Evolutionary conservation across 192 early-diverging fungal genomes (phyloP).

Genomic region (Coemansia furcata): DNA sequence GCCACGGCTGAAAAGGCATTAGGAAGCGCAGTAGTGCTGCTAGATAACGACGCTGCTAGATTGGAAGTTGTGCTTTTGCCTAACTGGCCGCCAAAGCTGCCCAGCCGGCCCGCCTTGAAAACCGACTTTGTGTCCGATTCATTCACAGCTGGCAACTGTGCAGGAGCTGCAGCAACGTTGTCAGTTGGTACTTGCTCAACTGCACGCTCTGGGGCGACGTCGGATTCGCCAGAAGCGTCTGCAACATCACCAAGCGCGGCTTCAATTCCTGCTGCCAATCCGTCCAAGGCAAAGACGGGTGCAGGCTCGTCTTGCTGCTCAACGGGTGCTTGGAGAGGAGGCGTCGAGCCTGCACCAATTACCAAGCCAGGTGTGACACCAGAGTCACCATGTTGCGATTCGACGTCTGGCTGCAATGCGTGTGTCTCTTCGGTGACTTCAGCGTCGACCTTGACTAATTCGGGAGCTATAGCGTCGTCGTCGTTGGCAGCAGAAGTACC

Average conservation of each 20-base stretch:
- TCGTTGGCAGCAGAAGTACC: background rate
- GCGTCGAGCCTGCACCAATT: background rate
- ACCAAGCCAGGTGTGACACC: background rate
- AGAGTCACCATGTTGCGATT: background rate
- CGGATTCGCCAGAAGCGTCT: background rate
- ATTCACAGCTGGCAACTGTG: background rate
- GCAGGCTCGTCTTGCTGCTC: background rate
- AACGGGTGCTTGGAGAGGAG: background rate
- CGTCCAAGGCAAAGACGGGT: slow-evolving; percentile 6
- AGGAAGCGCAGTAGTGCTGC: slow-evolving; percentile 7
- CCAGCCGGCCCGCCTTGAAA: slow-evolving; percentile 35
- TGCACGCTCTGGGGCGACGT: background rate
- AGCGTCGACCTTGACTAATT: background rate
- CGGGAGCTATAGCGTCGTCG: background rate
- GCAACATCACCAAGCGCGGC: background rate
- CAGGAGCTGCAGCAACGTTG: background rate
- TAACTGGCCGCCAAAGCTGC: slow-evolving; percentile 18
- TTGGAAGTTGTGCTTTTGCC: background rate
- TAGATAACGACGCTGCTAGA: background rate
- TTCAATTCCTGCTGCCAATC: slow-evolving; percentile 17
- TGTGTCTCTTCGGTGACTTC: background rate
- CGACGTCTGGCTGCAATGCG: background rate
- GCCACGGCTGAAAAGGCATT: slow-evolving; percentile 28
- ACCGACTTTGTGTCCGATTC: slow-evolving; percentile 11
- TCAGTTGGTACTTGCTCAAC: slow-evolving; percentile 2